Conservation (phyloP, 108 stramenopile genomes). For the Cylindrotheca fusiformis region DNA sequence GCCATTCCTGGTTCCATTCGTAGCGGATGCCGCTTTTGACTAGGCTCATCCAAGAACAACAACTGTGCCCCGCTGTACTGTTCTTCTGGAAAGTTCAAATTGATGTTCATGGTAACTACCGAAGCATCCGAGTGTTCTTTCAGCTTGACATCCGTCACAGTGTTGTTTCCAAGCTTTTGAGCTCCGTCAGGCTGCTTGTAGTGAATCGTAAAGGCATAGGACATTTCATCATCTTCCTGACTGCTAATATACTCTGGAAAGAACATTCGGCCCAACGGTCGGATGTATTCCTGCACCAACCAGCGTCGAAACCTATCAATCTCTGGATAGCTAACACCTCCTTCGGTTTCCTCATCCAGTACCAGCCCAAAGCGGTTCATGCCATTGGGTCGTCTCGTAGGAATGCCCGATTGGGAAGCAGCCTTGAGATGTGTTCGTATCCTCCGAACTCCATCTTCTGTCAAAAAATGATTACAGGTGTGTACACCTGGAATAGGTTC, state of each 20-base stretch:
- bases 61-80: slow-evolving; percentile 41
- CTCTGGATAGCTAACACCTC: slow-evolving; percentile 29
- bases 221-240: slow-evolving; percentile 41
- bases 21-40: not conserved
- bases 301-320: slow-evolving; percentile 23
- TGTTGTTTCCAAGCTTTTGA: not conserved
- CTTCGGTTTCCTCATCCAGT: slow-evolving; percentile 38
- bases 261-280: slow-evolving; percentile 49
- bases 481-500: slow-evolving; percentile 7
- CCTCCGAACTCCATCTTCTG: slow-evolving; percentile 3
- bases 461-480: slow-evolving; percentile 9
- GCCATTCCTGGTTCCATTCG: slow-evolving; percentile 53
- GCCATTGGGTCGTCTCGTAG: slow-evolving; percentile 67
- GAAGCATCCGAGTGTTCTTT: slow-evolving; percentile 67
- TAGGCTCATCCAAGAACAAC: slow-evolving; percentile 27
- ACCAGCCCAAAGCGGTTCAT: slow-evolving; percentile 68
- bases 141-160: slow-evolving; percentile 35
- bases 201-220: slow-evolving; percentile 57
- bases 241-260: slow-evolving; percentile 31
- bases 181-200: slow-evolving; percentile 24
- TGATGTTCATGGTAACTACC: slow-evolving; percentile 56
- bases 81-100: slow-evolving; percentile 55
- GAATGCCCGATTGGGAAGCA: slow-evolving; percentile 35
- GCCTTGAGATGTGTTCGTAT: slow-evolving; percentile 22
- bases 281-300: slow-evolving; percentile 28